Base-by-base conservation (phyloP, 306 rosid species). In the Lathyrus tuberosus region DNA sequence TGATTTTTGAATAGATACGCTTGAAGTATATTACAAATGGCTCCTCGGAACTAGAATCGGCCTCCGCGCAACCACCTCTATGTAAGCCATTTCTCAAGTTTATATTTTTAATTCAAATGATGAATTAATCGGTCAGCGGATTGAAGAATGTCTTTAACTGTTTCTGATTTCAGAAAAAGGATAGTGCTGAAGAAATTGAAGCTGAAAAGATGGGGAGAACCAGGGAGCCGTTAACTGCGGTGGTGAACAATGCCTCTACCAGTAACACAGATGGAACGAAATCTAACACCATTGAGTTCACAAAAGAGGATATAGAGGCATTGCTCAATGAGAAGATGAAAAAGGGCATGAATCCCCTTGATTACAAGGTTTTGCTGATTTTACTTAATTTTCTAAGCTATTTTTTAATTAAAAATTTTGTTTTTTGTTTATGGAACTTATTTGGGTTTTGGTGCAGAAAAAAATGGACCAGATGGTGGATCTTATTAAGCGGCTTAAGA, bases 31-130 rank as follows among this genome's bases (percentile, higher is more conserved):
- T 57, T 7, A 57, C 56, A 17, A 69, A 88, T 95, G 99, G 77
- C 92, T 60, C 82, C 89, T 26, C 88, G 97, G 14, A 95, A 87
- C 82, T 92, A 93, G 87, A 93, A 88, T 42, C 60, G 86, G 57
- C 87, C 98, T 69, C 98, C 96, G 44, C 88, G 80, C 8, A 92
- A 91, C 64, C 89, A 95, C 24, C 74, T 81, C 24, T 67, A 76
- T 24, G 96, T 90, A 71, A 87, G 68, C 15, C 15, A 10, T 47
- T 66, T 30, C 31, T 15, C 44, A 3, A 63, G 4, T 43, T 43
- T 40, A 0, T 26, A 24, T 44, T 65, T 42, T 67, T 15, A 13
- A 43, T 18, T 62, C 11, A 3, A 42, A 20, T 18, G 33, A 6
- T 11, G 51, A 6, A 38, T 18, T 24, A 38, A 33, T 40, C 35